Evolutionary conservation across 768 basidiomycete genomes (phyloP).

Genomic region (Lactarius hengduanensis): DNA sequence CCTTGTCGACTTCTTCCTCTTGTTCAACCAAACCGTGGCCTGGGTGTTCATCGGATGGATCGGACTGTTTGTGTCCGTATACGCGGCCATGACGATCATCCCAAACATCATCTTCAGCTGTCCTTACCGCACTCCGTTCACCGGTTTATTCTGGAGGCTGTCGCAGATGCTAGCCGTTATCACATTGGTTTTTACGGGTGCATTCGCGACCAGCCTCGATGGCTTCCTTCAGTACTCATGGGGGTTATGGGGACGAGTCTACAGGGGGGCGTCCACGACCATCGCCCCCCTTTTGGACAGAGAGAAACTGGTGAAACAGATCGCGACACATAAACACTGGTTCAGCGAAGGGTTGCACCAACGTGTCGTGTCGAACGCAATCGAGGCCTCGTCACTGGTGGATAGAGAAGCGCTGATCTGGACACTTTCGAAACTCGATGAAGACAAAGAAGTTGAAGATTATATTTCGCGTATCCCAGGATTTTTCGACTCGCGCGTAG

Average conservation of each 20-base stretch:
- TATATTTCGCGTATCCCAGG: conserved; percentile 8
- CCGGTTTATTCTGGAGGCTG: not conserved
- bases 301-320: not conserved
- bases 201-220: not conserved
- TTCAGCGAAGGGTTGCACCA: conserved; percentile 4
- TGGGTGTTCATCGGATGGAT: conserved; percentile 8
- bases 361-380: not conserved
- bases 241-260: not conserved
- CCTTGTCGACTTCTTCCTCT: conserved; percentile 8
- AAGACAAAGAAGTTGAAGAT: conserved; percentile 9
- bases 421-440: conserved; percentile 9
- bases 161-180: not conserved
- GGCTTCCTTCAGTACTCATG: not conserved
- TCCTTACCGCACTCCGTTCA: conserved; percentile 12
- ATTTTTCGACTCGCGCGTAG: conserved; percentile 13
- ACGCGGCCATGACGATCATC: conserved; percentile 7
- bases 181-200: not conserved
- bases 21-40: not conserved
- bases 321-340: not conserved
- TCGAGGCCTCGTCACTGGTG: conserved; percentile 3
- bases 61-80: conserved; percentile 1
- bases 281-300: not conserved
- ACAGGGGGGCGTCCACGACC: not conserved
- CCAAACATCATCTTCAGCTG: conserved; percentile 9
- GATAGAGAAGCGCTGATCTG: conserved; percentile 11